phyloP scores from a whole-genome alignment of 2,329 filamentous ascomycete genomes.

The Drechslerella dactyloides region DNA sequence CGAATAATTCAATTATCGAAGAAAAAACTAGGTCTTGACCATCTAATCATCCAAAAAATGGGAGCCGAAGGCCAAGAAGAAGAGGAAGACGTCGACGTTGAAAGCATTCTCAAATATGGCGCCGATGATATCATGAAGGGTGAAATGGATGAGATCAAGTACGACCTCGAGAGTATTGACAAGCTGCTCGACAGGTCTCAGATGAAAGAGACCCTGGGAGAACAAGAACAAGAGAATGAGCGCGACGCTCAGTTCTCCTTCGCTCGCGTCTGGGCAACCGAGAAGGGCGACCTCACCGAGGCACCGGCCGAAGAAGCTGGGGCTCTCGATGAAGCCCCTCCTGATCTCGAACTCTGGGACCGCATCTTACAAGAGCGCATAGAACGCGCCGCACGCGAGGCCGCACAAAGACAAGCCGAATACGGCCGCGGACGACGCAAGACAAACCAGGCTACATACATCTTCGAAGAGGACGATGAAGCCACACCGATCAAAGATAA shows the following conservation, averaged over 20 bases:
- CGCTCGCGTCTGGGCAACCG: slow-evolving; percentile 89
- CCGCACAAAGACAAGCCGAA: slow-evolving; percentile 71
- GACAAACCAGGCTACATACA: slow-evolving; percentile 45
- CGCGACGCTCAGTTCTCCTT: slow-evolving; percentile 85
- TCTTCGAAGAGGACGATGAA: slow-evolving; percentile 25
- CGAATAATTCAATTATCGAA: slow-evolving; percentile 95
- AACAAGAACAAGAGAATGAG: slow-evolving; percentile 66
- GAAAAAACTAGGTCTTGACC: slow-evolving; percentile 94
- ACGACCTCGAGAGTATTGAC: slow-evolving; percentile 82
- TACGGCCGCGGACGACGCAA: slow-evolving; percentile 84
- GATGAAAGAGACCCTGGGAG: slow-evolving; percentile 70
- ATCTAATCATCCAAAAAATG: slow-evolving; percentile 91
- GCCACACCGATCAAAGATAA: slow-evolving; percentile 18
- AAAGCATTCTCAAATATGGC: slow-evolving; percentile 85
- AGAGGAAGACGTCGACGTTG: slow-evolving; percentile 77
- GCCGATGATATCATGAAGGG: slow-evolving; percentile 75
- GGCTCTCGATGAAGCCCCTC: slow-evolving; percentile 62
- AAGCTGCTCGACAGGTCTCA: slow-evolving; percentile 86
- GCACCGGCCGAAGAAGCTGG: slow-evolving; percentile 62
- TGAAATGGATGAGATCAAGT: slow-evolving; percentile 70
- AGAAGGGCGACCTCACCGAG: slow-evolving; percentile 68
- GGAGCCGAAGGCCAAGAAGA: slow-evolving; percentile 74
- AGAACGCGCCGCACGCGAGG: slow-evolving; percentile 74
- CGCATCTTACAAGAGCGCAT: slow-evolving; percentile 85
- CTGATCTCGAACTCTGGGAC: slow-evolving; percentile 81